Conservation (phyloP, 495 filamentous ascomycete genomes). For the Zalerion maritima region DNA sequence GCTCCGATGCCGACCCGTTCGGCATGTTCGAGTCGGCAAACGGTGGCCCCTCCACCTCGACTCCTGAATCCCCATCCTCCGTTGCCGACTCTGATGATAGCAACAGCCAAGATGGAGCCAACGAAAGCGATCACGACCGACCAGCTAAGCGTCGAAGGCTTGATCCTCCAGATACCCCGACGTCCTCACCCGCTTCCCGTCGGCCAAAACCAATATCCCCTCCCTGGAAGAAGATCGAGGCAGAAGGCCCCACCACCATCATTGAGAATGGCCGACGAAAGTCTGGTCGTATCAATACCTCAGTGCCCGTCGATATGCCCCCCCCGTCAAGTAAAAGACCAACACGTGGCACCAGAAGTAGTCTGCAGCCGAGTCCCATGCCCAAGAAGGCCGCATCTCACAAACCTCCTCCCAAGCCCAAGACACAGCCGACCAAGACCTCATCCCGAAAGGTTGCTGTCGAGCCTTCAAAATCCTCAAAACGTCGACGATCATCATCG, state of each 20-base stretch:
- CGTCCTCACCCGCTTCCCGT: constrained; percentile 19
- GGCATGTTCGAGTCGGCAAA: too few relatives aligned
- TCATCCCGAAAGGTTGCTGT: constrained; percentile 8
- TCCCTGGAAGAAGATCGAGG: constrained; percentile 83
- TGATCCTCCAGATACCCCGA: constrained; percentile 28
- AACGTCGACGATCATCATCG: constrained; percentile 18
- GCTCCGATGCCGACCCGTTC: too few relatives aligned
- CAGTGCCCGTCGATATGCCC: constrained; percentile 56
- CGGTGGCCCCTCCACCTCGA: too few relatives aligned
- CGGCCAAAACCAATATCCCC: constrained; percentile 50
- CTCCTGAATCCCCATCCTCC: too few relatives aligned
- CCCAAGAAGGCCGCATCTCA: constrained; percentile 6
- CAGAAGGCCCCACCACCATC: constrained; percentile 77
- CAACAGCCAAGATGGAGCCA: constrained; percentile 8
- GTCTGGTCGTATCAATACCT: constrained; percentile 67
- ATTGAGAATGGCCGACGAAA: constrained; percentile 69
- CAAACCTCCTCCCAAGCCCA: constrained; percentile 11
- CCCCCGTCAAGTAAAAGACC: constrained; percentile 43
- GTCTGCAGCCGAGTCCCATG: constrained; percentile 8
- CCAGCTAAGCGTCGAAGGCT: constrained; percentile 66
- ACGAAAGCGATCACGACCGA: constrained; percentile 36
- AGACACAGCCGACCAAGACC: constrained; percentile 8
- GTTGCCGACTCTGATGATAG: constrained; percentile 7
- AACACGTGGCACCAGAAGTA: background rate
- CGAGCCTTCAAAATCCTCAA: constrained; percentile 14